Percentiles rank a stretch among this genome's conserved stretches.
Evolutionary conservation across 257 asterid genomes (phyloP).

Genomic region (Nicotiana tabacum): DNA sequence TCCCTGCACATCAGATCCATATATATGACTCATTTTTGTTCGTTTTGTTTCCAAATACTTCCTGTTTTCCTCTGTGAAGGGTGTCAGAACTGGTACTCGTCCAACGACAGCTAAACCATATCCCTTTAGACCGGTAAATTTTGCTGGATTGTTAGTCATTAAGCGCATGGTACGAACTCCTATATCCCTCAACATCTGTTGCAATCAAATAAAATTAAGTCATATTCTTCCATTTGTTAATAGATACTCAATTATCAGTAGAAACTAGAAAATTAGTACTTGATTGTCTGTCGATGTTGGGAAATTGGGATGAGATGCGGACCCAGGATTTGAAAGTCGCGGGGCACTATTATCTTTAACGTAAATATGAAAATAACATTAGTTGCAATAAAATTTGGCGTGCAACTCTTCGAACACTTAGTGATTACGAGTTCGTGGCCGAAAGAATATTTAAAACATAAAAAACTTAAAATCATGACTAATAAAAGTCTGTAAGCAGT

Average conservation of each 20-base stretch:
- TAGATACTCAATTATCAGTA: background rate
- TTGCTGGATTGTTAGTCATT: conserved; percentile 91
- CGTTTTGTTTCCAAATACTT: conserved; percentile 69
- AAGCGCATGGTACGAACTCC: conserved; percentile 78
- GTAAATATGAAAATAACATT: too few relatives aligned
- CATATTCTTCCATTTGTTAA: background rate
- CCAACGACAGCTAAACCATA: conserved; percentile 80
- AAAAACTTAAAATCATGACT: too few relatives aligned
- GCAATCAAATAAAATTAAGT: background rate
- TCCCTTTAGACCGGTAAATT: conserved; percentile 66
- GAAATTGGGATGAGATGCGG: background rate
- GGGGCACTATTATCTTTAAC: too few relatives aligned
- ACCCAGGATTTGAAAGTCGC: too few relatives aligned
- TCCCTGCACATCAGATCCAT: conserved; percentile 54
- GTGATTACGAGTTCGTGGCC: too few relatives aligned
- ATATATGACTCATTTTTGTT: conserved; percentile 72
- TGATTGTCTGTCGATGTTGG: background rate
- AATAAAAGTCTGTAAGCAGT: too few relatives aligned
- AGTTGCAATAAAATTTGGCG: too few relatives aligned
- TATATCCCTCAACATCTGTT: conserved; percentile 66
- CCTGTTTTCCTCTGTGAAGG: conserved; percentile 74
- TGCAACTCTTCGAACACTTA: too few relatives aligned
- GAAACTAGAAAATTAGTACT: background rate
- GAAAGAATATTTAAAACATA: too few relatives aligned
- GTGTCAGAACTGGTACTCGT: conserved; percentile 68